These are phyloP conservation scores for Scenedesmus sp. DNA, from an alignment of 163 green algal genomes.

Conservation along the genomic window DNA sequence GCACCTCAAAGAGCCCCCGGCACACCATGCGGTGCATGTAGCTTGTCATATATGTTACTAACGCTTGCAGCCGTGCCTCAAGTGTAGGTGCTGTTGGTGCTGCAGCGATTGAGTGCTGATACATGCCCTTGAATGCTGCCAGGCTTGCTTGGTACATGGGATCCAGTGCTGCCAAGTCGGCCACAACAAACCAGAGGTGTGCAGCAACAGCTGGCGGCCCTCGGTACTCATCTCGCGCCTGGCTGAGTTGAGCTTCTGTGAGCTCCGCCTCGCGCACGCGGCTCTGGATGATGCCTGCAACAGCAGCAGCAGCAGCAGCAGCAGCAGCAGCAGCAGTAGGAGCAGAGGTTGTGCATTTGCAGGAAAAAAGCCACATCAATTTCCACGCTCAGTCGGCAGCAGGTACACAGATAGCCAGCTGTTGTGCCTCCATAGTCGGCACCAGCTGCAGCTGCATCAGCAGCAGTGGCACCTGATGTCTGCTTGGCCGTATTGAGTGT, in stretches of 20 bases:
- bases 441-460: neutral
- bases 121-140: slow-evolving; percentile 78
- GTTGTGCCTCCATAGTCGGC: no score
- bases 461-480: neutral
- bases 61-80: slow-evolving; percentile 63
- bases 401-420: neutral
- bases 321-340: no score
- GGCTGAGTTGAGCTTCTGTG: slow-evolving; percentile 83
- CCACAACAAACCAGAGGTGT: slow-evolving; percentile 83
- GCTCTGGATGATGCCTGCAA: slow-evolving; percentile 61
- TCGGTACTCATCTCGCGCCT: slow-evolving; percentile 78
- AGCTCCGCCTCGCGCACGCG: slow-evolving; percentile 83
- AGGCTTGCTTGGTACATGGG: slow-evolving; percentile 89
- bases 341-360: no score
- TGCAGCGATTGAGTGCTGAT: slow-evolving; percentile 74
- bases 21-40: slow-evolving; percentile 76
- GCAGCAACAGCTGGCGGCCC: slow-evolving; percentile 68
- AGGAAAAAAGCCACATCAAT: neutral
- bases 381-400: neutral
- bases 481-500: neutral
- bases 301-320: neutral
- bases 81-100: slow-evolving; percentile 59
- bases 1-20: slow-evolving; percentile 80
- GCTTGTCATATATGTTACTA: slow-evolving; percentile 70
- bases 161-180: slow-evolving; percentile 77